Base-by-base conservation (phyloP, 305 asterid species). In the Fraxinus greggii region DNA sequence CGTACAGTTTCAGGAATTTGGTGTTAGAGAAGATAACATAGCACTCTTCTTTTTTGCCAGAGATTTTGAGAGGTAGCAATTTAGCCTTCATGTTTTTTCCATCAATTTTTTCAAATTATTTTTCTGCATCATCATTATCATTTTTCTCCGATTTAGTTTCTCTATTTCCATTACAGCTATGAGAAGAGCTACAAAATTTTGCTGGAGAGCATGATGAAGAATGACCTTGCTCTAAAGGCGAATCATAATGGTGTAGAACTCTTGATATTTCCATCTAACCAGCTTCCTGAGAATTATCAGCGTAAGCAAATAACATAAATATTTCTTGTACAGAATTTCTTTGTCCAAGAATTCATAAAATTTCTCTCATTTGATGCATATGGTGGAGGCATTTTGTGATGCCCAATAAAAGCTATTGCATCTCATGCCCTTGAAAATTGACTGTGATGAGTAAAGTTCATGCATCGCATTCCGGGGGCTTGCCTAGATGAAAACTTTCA, bases 21-120 rank as follows among this genome's bases (percentile, higher is more conserved):
- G 97, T 82, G 98, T 92, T 78, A 86, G 82, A 73, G 97, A 93
- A 82, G 94, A 94, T 83, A 90, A 92, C 83, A 85, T 95, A 63
- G 99, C 95, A 48, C 92, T 95, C 77, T 95, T 89, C 95, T 95
- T 95, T 88, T 95, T 95, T 65, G 93, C 99, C 61, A 90, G 86
- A 87, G 99, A 95, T 85, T 86, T 88, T 78, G 93, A 86, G 84
- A 92, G 97, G 99, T 93, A 84, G 67, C 80, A 17, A 79, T 70
- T 17, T 36, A 73, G 74, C 13, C 9, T 38, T 40, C 75, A 79
- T 63, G 81, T 81, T 69, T 38, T 72, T 28, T 31, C 63, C 67
- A 24, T 78, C 10, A 76, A 81, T 31, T 56, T 77, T 45, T 78
- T 80, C 69, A 72, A 84, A 84, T 77, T 51, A 74, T 70, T 56